Evolutionary conservation across 2,329 filamentous ascomycete genomes (phyloP), one percentile per base, ranked within the genome.

Genomic region (Clarireedia sp.): DNA sequence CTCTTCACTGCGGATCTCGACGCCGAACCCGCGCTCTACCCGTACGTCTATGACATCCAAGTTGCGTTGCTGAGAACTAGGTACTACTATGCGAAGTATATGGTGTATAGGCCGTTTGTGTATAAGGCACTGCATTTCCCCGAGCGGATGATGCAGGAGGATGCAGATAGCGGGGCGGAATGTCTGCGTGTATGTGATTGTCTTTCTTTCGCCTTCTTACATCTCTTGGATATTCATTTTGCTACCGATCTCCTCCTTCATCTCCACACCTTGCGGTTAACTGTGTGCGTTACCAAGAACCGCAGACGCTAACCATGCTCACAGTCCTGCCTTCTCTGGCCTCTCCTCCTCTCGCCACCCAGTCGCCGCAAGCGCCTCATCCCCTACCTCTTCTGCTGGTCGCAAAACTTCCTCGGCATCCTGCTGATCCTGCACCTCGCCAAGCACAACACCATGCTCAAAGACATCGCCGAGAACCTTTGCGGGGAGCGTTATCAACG

Each of bases 61-160:
- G 74, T 78, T 7, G 80, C 80, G 2, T 68, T 81, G 10, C 71
- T 84, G 8, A 75, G 80, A 46, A 81, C 79, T 5, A 73, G 78
- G 48, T 83, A 81, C 65, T 82, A 80, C 66, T 80, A 81, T 61
- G 75, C 76, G 21, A 80, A 79, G 55, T 80, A 78, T 63, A 73
- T 82, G 56, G 74, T 82, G 56, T 75, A 82, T 64, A 73, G 78
- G 10, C 80, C 81, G 0, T 83, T 78, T 55, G 63, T 83, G 5
- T 83, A 78, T 70, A 83, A 82, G 62, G 80, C 77, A 1, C 70
- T 83, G 2, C 80, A 84, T 64, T 75, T 77, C 60, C 78, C 79
- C 0, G 76, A 81, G 44, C 68, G 72, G 29, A 71, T 83, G 68
- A 77, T 74, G 0, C 66, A 71, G 7, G 78, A 81, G 38, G 82